Base-by-base conservation (phyloP, 2,329 filamentous ascomycete species). In the Conoideocrella luteorostrata region DNA sequence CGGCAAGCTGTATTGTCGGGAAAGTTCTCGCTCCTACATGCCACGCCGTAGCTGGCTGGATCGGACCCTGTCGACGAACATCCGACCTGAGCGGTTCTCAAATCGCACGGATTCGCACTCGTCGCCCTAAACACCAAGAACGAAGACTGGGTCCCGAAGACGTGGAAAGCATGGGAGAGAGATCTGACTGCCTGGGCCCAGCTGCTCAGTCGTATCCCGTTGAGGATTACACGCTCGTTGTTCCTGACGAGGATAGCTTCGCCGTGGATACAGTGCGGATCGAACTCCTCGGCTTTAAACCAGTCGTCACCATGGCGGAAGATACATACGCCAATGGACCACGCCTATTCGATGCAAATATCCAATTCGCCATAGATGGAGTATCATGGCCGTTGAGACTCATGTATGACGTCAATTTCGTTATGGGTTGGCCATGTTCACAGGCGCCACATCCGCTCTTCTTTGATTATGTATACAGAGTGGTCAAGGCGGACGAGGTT, bases 21-120 rank as follows among this genome's bases (percentile, higher is more conserved):
- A 88, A 87, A 56, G 84, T 89, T 3, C 69, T 89, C 7, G 83
- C 80, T 30, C 80, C 84, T 20, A 87, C 84, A 0, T 86, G 85
- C 52, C 77, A 75, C 50, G 75, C 83, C 43, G 72, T 86, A 17
- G 84, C 78, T 34, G 85, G 85, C 20, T 89, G 85, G 85, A 69
- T 88, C 30, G 85, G 85, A 0, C 85, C 85, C 2, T 83, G 81
- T 23, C 75, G 81, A 7, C 82, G 82, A 18, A 84, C 82, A 2
- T 66, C 71, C 4, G 82, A 88, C 57, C 74, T 89, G 4, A 72
- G 71, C 39, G 76, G 79, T 29, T 81, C 80, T 2, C 82, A 88
- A 60, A 86, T 86, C 48, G 82, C 84, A 1, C 74, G 82, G 26
- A 77, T 88, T 45, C 78, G 81, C 47, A 75, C 82, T 45, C 72